A percentile compares a stretch with the other conserved stretches of the same genome.
These are phyloP conservation scores for Malassezia yamatoensis DNA, from an alignment of 1,284 basidiomycete species.

Conservation along the genomic window DNA sequence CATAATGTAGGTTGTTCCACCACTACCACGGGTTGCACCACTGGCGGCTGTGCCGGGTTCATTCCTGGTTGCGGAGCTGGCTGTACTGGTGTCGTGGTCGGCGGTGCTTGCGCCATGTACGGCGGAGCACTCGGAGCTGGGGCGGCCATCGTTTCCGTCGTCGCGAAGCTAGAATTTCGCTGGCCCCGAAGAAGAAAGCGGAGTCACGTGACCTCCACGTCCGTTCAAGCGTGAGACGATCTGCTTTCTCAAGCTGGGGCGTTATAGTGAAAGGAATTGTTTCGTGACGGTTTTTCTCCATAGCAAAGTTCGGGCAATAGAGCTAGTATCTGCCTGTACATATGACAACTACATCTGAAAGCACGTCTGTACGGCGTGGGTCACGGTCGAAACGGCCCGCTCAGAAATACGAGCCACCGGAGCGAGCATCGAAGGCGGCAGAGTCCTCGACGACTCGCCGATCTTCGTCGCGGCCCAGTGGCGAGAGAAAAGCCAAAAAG, in stretches of 20 bases:
- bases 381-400: conserved; percentile 13
- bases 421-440: not conserved
- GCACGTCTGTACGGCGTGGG: conserved; percentile 11
- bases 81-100: not conserved
- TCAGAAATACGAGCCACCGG: conserved; percentile 1
- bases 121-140: conserved; percentile 1
- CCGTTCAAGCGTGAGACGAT: not conserved
- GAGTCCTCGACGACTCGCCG: too few relatives aligned
- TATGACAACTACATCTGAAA: not conserved
- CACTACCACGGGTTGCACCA: conserved; percentile 3
- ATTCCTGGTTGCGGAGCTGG: not conserved
- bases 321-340: not conserved
- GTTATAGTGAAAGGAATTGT: not conserved
- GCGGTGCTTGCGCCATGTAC: not conserved
- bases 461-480: too few relatives aligned
- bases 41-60: not conserved
- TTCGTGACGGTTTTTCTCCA: too few relatives aligned
- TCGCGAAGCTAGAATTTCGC: not conserved
- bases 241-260: not conserved
- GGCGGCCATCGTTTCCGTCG: conserved; percentile 6
- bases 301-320: not conserved
- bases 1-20: conserved; percentile 2
- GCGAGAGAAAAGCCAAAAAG: too few relatives aligned
- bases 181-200: conserved; percentile 8
- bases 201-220: conserved; percentile 9